Percentiles rank a stretch among this genome's conserved stretches.
phyloP scores from a whole-genome alignment of 352 stramenopile genomes.

The Pythium coloratum region DNA sequence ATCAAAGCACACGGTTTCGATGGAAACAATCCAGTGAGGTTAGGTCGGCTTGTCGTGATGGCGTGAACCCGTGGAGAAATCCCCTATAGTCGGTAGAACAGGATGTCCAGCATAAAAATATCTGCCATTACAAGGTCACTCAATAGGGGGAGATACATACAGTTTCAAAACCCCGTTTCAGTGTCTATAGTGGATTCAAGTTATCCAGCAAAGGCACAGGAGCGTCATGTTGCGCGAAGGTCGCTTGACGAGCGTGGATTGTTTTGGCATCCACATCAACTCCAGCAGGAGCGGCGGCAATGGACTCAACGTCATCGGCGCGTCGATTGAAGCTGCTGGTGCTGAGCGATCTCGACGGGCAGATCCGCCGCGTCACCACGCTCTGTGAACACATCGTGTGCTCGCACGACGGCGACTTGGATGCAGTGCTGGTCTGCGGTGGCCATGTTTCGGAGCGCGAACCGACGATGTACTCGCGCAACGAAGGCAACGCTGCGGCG shows the following conservation, averaged over 20 bases:
- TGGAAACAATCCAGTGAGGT: constrained; percentile 6
- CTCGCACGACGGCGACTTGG: constrained; percentile 62
- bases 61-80: constrained; percentile 1
- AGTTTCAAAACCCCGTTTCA: not conserved
- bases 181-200: not conserved
- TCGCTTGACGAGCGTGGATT: constrained; percentile 9
- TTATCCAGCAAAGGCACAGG: not conserved
- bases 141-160: not conserved
- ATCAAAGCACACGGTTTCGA: not conserved
- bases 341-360: constrained; percentile 66
- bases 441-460: constrained; percentile 50
- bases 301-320: constrained; percentile 3
- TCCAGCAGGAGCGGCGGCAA: not conserved
- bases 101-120: too few species aligned
- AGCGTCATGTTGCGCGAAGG: constrained; percentile 16
- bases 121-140: not conserved
- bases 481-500: constrained; percentile 63
- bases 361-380: constrained; percentile 68
- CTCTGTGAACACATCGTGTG: constrained; percentile 76
- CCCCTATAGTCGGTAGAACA: not conserved
- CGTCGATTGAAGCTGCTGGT: constrained; percentile 72
- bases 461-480: constrained; percentile 50
- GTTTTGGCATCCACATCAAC: not conserved
- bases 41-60: not conserved
- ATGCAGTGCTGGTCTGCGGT: constrained; percentile 77